Percentiles rank a stretch among this genome's conserved stretches.
phyloP scores from a whole-genome alignment of 139 green algal genomes.

The Yamagishiella unicocca region DNA sequence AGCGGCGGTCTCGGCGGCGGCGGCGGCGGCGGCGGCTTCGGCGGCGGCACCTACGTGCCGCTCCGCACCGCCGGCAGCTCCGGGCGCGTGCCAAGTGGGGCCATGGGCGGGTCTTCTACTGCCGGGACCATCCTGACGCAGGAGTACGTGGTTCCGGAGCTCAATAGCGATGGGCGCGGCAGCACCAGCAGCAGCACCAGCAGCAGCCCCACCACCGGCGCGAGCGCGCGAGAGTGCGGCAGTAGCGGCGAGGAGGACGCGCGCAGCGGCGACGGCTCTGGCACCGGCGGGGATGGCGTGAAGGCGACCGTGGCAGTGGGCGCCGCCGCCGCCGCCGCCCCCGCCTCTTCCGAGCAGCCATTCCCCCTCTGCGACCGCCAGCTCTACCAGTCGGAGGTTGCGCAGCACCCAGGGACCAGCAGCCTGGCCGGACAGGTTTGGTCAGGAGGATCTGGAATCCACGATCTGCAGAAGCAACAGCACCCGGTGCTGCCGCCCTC shows the following conservation, averaged over 20 bases:
- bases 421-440: neutral
- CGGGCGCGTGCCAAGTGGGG: neutral
- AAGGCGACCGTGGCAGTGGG: neutral
- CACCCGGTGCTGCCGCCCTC: neutral
- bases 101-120: neutral
- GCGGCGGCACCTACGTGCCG: neutral
- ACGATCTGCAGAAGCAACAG: neutral
- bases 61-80: conserved; percentile 11
- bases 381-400: no score
- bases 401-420: no score
- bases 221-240: neutral
- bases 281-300: neutral
- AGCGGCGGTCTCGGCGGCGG: neutral
- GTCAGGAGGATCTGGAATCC: neutral
- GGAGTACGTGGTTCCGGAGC: neutral
- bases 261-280: neutral
- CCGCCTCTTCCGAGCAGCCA: no score
- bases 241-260: neutral
- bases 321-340: neutral
- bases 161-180: neutral
- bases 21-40: neutral
- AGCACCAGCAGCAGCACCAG: neutral
- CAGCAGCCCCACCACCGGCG: neutral
- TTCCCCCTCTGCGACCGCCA: no score
- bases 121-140: neutral